Conservation (phyloP, 129 eudicot species). For the Calendula officinalis region DNA sequence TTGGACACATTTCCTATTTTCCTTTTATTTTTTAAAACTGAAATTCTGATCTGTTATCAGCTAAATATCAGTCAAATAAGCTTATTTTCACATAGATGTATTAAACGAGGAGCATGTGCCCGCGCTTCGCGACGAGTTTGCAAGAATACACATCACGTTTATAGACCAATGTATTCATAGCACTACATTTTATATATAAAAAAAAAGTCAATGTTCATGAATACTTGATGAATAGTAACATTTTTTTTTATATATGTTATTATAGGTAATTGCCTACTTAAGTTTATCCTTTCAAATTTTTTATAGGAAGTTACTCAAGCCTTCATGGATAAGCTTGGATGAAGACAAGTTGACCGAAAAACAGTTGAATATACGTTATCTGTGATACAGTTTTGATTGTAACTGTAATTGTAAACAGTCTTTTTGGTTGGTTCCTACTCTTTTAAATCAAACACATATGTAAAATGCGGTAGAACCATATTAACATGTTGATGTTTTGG, state of each 20-base stretch:
- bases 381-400: conserved; percentile 16
- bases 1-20: too few relatives aligned
- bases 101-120: too few relatives aligned
- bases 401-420: not conserved
- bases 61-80: not conserved
- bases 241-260: too few relatives aligned
- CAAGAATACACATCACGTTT: too few relatives aligned
- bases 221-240: too few relatives aligned
- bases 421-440: conserved; percentile 3
- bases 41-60: too few relatives aligned
- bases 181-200: too few relatives aligned
- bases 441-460: not conserved
- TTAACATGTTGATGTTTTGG: not conserved
- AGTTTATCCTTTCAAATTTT: not conserved
- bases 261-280: too few relatives aligned
- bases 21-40: too few relatives aligned
- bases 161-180: too few relatives aligned
- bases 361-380: conserved; percentile 14
- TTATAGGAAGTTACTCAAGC: conserved; percentile 5
- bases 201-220: too few relatives aligned
- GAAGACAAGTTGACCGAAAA: conserved; percentile 10
- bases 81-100: conserved; percentile 7
- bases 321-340: conserved; percentile 3
- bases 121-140: too few relatives aligned
- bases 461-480: not conserved